Evolutionary conservation across 2,329 filamentous ascomycete genomes (phyloP), one percentile per base, ranked within the genome.

Genomic region (Alternaria longipes): DNA sequence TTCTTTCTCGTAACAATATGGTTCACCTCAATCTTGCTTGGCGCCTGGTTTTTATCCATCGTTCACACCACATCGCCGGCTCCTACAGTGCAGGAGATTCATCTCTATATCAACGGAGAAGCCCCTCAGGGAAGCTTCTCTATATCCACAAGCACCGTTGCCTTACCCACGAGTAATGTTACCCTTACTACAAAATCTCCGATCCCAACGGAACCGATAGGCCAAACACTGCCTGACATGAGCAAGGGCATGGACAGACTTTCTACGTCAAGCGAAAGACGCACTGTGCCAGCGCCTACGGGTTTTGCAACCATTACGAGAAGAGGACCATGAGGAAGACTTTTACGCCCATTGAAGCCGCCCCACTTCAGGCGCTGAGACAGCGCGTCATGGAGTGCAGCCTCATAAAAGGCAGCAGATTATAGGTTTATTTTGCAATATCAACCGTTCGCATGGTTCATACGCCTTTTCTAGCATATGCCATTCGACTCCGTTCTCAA

Each of bases 1-100:
- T 70, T 74, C 60, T 69, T 74, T 36, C 42, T 72, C 22, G 62
- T 47, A 3, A 69, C 68, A 3, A 34, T 69, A 8, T 74, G 69
- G 69, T 69, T 62, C 56, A 68, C 62, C 20, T 70, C 66, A 22
- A 67, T 73, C 34, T 60, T 66, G 8, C 42, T 72, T 22, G 70
- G 68, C 8, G 62, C 64, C 14, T 60, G 63, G 3, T 64, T 72
- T 26, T 53, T 70, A 8, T 58, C 60, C 24, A 58, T 66, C 4
- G 36, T 69, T 16, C 62, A 63, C n/a, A 60, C 63, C 5, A n/a
- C 18, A 40, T 55, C 59, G 42, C 16, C 55, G 42, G 52, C 8
- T 16, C 47, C 57, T 11, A 24, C 54, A 4, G 46, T 60, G 9
- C 68, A 60, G 41, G 62, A 67, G 14, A 65, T 74, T 30, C 55